Conservation (phyloP, 768 basidiomycete species). For the Agrocybe praecox region DNA sequence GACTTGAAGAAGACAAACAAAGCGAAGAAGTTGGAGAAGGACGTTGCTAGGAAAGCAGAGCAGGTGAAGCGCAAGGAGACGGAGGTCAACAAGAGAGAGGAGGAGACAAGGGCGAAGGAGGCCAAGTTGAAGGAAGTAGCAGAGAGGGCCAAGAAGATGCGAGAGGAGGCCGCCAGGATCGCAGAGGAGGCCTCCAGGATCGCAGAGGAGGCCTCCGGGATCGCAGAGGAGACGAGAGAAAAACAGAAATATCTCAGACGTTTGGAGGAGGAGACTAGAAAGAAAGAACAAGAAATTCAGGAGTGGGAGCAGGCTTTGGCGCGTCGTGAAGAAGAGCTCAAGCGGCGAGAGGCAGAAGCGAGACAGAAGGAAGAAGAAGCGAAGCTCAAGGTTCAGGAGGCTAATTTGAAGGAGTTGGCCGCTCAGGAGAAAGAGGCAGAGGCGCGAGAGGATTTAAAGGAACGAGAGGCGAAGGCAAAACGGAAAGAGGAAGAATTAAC, state of each 20-base stretch:
- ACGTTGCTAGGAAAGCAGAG: slow-evolving; percentile 22
- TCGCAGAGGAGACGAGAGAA: slow-evolving; percentile 23
- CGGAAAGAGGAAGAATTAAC: no score
- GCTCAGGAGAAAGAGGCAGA: slow-evolving; percentile 9
- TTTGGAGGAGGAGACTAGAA: slow-evolving; percentile 31
- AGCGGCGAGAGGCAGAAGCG: slow-evolving; percentile 32
- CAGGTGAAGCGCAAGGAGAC: slow-evolving; percentile 26
- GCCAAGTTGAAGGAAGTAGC: slow-evolving; percentile 28
- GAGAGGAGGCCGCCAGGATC: slow-evolving; percentile 25
- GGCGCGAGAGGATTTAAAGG: slow-evolving; percentile 14
- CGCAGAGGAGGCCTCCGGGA: slow-evolving; percentile 24
- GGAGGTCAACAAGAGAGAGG: slow-evolving; percentile 27
- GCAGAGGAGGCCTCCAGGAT: slow-evolving; percentile 25
- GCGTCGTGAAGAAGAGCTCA: slow-evolving; percentile 36
- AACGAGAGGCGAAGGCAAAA: slow-evolving; percentile 14
- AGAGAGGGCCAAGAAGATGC: slow-evolving; percentile 29
- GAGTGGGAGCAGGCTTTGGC: slow-evolving; percentile 28
- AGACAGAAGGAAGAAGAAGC: slow-evolving; percentile 22
- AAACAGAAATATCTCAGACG: slow-evolving; percentile 26
- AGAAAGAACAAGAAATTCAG: slow-evolving; percentile 31
- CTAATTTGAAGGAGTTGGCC: slow-evolving; percentile 12
- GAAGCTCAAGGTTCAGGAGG: slow-evolving; percentile 9
- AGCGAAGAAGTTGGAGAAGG: slow-evolving; percentile 26
- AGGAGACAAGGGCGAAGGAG: slow-evolving; percentile 21
- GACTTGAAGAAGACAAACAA: slow-evolving; percentile 29